Percentiles rank a stretch among this genome's conserved stretches.
These are phyloP conservation scores for Aspergillus sclerotioniger DNA, from an alignment of 495 filamentous ascomycete species.

Conservation along the genomic window DNA sequence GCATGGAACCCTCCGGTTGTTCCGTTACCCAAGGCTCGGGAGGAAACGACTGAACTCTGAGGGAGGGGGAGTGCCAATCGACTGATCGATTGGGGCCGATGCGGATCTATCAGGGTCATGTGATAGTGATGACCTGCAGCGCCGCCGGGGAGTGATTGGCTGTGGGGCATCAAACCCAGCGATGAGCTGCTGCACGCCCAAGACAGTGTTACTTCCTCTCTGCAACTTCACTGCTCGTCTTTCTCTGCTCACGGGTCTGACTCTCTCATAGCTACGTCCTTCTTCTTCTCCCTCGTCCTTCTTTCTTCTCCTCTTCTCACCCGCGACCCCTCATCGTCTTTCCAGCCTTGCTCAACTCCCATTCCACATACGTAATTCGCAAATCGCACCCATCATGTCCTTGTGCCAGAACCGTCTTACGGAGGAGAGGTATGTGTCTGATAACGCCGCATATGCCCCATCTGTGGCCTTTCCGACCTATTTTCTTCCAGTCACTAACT, in stretches of 20 bases:
- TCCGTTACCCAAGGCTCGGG: background rate
- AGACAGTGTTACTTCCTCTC: slow-evolving; percentile 4
- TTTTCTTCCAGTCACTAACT: slow-evolving; percentile 14
- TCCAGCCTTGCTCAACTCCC: background rate
- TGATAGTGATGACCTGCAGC: slow-evolving; percentile 7
- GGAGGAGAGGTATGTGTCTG: slow-evolving; percentile 73
- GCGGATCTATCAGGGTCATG: slow-evolving; percentile 6
- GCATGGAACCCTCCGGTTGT: background rate
- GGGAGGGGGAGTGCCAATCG: background rate
- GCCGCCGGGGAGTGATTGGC: slow-evolving; percentile 16
- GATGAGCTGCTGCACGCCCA: slow-evolving; percentile 6
- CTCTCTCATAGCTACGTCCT: background rate
- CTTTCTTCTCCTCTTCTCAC: slow-evolving; percentile 6
- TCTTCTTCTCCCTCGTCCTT: background rate
- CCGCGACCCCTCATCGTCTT: background rate
- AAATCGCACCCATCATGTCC: slow-evolving; percentile 56
- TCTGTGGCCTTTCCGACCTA: background rate
- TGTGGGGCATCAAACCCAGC: slow-evolving; percentile 13
- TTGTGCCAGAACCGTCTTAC: slow-evolving; percentile 85
- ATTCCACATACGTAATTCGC: background rate
- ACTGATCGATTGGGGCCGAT: background rate
- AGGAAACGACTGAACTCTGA: background rate
- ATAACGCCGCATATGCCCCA: background rate
- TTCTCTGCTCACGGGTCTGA: background rate
- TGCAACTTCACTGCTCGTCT: slow-evolving; percentile 4